Evolutionary conservation across 139 green algal species (phyloP), one percentile per base, ranked within the genome.

Genomic region (Volvox reticuliferus): DNA sequence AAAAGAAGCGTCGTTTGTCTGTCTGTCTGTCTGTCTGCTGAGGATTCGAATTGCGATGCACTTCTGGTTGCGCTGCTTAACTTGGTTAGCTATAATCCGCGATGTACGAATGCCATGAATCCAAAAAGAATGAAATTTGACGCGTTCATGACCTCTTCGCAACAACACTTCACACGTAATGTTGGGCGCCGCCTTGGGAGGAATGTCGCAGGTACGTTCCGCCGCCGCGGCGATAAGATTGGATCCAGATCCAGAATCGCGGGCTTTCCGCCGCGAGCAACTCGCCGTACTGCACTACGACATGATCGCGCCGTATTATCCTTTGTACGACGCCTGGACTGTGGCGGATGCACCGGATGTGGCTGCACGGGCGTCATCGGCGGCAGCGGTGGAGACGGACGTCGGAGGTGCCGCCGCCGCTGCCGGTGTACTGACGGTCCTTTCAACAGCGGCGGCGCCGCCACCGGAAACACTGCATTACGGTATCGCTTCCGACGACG

Each of bases 251-350:
- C 24, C 86, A 18, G 73, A 63, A 18, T 84, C 73, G 1, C 71
- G 86, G 28, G 24, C 22, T 30, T n/a, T 77, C 20, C 86, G 50
- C 6, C 33, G 61, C 2, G 73, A 90, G 21, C 67, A 76, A 0
- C 1, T 90, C 5, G 86, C 86, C 30, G 30, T 63, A 14, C 73
- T 90, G 71, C 30, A 84, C 30, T 76, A 90, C 86, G 86, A 83
- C n/a, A 63, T 90, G 18, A 26, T 84, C 44, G 86, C 18, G 13
- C 86, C 71, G 18, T 62, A 19, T 0, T 12, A 83, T 19, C 86
- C 86, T 12, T 22, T 90, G 69, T 90, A 90, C 86, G 69, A 90
- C 86, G 28, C n/a, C 71, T 61, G 62, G 24, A 13, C 61, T 3
- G 22, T 44, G 44, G 28, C 22, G 79, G 50, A 28, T 28, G 79